Evolutionary conservation across 345 rosid genomes (phyloP).

Genomic region (Nephelium lappaceum): DNA sequence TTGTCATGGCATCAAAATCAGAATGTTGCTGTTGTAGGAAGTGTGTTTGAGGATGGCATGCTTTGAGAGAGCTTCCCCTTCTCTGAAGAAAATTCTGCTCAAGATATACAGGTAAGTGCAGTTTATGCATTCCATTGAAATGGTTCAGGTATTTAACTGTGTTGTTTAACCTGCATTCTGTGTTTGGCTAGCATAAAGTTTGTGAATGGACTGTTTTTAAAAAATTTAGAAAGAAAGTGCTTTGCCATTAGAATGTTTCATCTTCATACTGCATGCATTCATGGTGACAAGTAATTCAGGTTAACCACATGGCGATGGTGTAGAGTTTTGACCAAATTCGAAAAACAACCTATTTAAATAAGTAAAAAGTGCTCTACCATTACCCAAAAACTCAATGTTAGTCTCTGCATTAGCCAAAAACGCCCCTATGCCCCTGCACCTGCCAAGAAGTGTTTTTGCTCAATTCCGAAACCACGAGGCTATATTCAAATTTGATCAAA

Average conservation of each 20-base stretch:
- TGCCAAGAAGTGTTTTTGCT: no score
- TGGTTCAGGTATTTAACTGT: no score
- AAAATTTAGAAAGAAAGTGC: not conserved
- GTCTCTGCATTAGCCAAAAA: no score
- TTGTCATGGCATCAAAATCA: not conserved
- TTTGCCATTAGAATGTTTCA: not conserved
- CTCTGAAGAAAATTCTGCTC: conserved; percentile 52
- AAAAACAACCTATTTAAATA: no score
- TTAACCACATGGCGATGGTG: not conserved
- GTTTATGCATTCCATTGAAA: not conserved
- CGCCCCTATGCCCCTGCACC: no score
- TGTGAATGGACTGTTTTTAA: not conserved
- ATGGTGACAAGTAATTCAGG: not conserved
- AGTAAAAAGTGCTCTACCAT: no score
- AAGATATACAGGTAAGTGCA: conserved; percentile 38
- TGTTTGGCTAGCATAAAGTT: not conserved
- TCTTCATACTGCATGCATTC: conserved; percentile 3
- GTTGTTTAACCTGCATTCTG: not conserved
- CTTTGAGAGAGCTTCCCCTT: conserved; percentile 60
- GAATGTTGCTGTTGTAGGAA: not conserved
- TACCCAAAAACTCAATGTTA: no score
- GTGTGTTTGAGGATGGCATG: conserved; percentile 36
- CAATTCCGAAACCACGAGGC: no score
- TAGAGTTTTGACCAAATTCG: not conserved
- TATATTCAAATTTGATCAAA: no score